A percentile compares a stretch with the other conserved stretches of the same genome.
Conservation (phyloP, 2,329 filamentous ascomycete species). For the Xylariales sp. region DNA sequence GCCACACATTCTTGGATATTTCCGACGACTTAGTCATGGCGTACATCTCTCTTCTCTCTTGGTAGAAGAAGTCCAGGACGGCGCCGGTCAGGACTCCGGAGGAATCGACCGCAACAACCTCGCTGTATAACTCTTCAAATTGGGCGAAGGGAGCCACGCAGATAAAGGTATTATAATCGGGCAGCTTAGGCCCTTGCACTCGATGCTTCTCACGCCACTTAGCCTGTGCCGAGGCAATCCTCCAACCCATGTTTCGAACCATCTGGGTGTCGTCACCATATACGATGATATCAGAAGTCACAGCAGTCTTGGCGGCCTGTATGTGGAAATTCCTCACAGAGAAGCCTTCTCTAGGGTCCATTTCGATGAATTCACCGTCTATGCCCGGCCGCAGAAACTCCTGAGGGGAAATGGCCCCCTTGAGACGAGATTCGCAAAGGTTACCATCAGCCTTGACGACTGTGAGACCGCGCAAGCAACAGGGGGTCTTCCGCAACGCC, state of each 20-base stretch:
- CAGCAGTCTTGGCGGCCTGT: conserved; percentile 87
- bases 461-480: conserved; percentile 82
- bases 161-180: conserved; percentile 87
- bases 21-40: conserved; percentile 90
- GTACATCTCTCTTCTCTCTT: conserved; percentile 93
- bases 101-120: conserved; percentile 81
- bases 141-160: conserved; percentile 71
- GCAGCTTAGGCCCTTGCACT: conserved; percentile 63
- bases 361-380: conserved; percentile 76
- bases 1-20: conserved; percentile 88
- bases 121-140: conserved; percentile 76
- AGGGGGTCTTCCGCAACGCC: conserved; percentile 75
- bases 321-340: conserved; percentile 98
- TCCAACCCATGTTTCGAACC: conserved; percentile 72
- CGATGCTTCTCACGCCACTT: conserved; percentile 77
- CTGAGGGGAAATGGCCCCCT: conserved; percentile 84
- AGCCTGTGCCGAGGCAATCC: conserved; percentile 79
- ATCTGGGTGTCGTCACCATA: conserved; percentile 80
- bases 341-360: conserved; percentile 90
- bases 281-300: conserved; percentile 90
- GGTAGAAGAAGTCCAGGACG: conserved; percentile 88
- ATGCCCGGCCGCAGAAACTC: conserved; percentile 74
- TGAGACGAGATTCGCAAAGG: conserved; percentile 77
- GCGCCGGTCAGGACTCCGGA: conserved; percentile 77
- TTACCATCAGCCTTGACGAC: conserved; percentile 91